These are phyloP conservation scores for Lignosus rhinocerotis DNA, from an alignment of 1,284 basidiomycete genomes.

Conservation along the genomic window DNA sequence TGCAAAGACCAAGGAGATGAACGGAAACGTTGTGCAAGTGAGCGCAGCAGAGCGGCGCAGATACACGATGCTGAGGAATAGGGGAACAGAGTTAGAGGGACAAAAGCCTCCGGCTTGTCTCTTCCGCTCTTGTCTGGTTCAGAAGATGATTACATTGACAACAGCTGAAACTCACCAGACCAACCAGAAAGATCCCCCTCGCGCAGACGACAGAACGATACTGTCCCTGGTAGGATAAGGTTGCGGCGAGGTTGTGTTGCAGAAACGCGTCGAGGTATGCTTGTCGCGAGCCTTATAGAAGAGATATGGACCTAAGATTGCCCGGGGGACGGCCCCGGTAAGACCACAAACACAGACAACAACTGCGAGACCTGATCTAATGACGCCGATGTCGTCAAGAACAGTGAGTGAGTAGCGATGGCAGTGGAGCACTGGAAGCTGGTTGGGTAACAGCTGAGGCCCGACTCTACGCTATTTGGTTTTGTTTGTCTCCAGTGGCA, in stretches of 20 bases:
- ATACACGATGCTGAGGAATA: conserved; percentile 4
- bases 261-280: not conserved
- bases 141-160: conserved; percentile 12
- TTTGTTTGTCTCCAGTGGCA: conserved; percentile 1
- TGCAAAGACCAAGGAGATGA: not conserved
- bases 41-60: not conserved
- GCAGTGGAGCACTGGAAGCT: not conserved
- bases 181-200: conserved; percentile 1
- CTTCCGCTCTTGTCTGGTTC: conserved; percentile 9
- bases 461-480: conserved; percentile 6
- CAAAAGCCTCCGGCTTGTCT: conserved; percentile 12
- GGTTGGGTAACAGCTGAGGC: not conserved
- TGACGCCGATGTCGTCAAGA: not conserved
- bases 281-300: conserved; percentile 2
- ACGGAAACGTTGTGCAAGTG: not conserved
- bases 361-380: not conserved
- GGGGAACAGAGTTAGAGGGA: conserved; percentile 3
- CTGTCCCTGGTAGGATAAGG: too few relatives aligned
- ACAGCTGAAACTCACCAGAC: conserved; percentile 8
- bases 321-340: not conserved
- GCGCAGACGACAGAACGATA: not conserved
- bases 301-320: conserved; percentile 1
- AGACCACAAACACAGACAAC: not conserved
- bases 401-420: not conserved
- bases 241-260: too few relatives aligned